These are phyloP conservation scores for Lignosus rhinocerotis DNA, from an alignment of 1,284 basidiomycete genomes.

Conservation along the genomic window DNA sequence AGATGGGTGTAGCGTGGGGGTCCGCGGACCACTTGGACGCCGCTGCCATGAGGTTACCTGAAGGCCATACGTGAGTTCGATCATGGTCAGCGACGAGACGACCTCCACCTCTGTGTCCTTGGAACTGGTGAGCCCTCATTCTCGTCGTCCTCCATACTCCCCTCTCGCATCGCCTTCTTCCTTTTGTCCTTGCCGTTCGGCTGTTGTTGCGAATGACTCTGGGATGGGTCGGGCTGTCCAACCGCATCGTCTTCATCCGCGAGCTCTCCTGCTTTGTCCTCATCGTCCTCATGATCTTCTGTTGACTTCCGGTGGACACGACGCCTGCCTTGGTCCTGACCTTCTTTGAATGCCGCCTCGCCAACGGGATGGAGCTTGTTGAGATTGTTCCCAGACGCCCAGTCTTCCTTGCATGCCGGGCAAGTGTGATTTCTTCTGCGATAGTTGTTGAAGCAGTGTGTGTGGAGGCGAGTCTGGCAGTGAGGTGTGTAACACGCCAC, in stretches of 20 bases:
- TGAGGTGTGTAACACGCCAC: conserved; percentile 60
- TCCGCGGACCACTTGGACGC: neutral
- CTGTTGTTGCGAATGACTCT: conserved; percentile 30
- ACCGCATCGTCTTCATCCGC: conserved; percentile 43
- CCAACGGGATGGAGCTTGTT: conserved; percentile 55
- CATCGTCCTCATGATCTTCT: conserved; percentile 42
- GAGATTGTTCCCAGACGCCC: conserved; percentile 50
- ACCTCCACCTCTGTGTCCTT: conserved; percentile 26
- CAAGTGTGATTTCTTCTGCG: conserved; percentile 47
- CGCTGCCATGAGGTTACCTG: neutral
- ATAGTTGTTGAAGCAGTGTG: conserved; percentile 60
- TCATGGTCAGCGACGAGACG: conserved; percentile 11
- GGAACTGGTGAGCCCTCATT: conserved; percentile 35
- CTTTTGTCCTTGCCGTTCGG: conserved; percentile 31
- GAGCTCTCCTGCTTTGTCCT: conserved; percentile 39
- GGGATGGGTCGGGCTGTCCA: conserved; percentile 32
- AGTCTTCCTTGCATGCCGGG: conserved; percentile 57
- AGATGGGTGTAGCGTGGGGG: conserved; percentile 6
- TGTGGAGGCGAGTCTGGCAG: conserved; percentile 69
- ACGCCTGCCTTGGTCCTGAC: conserved; percentile 52
- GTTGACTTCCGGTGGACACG: conserved; percentile 38
- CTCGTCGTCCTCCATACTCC: conserved; percentile 36
- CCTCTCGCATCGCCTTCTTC: conserved; percentile 31
- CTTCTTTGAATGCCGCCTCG: conserved; percentile 62
- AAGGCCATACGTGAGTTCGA: neutral